A percentile compares a stretch with the other conserved stretches of the same genome.
phyloP scores from a whole-genome alignment of 257 asterid species.

The Scutellaria barbata region DNA sequence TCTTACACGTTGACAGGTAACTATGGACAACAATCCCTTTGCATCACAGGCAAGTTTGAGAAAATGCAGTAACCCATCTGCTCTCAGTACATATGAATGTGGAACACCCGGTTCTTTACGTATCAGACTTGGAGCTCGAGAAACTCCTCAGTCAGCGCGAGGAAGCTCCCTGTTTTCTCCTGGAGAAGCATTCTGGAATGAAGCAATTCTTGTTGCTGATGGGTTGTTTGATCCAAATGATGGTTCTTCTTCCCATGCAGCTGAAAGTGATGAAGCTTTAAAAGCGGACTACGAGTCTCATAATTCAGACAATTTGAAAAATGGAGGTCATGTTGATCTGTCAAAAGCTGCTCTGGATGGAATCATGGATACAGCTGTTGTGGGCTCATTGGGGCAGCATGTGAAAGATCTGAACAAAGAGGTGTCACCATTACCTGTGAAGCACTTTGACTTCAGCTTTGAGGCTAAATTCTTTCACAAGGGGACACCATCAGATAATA shows the following conservation, averaged over 20 bases:
- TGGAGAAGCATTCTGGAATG: constrained; percentile 97
- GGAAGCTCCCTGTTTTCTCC: constrained; percentile 91
- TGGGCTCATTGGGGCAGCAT: constrained; percentile 46
- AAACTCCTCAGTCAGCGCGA: constrained; percentile 71
- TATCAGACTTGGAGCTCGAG: constrained; percentile 43
- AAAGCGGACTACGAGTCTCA: constrained; percentile 45
- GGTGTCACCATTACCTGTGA: constrained; percentile 88
- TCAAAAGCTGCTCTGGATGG: constrained; percentile 35
- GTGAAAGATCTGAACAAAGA: constrained; percentile 58
- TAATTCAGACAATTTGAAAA: constrained; percentile 48
- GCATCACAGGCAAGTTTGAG: constrained; percentile 66
- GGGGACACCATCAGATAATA: constrained; percentile 43
- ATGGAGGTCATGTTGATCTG: constrained; percentile 41
- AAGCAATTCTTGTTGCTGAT: constrained; percentile 92
- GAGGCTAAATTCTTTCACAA: constrained; percentile 55
- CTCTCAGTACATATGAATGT: constrained; percentile 46
- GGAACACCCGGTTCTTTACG: constrained; percentile 59
- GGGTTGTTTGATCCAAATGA: constrained; percentile 61
- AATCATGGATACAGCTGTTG: constrained; percentile 42
- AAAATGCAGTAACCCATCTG: constrained; percentile 61
- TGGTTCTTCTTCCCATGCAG: constrained; percentile 48
- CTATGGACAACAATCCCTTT: constrained; percentile 37
- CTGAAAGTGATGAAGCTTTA: constrained; percentile 40
- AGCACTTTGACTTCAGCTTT: constrained; percentile 82
- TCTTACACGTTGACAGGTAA: constrained; percentile 53